Evolutionary conservation across 2,329 filamentous ascomycete species (phyloP).

Genomic region (Chrysosporium queenslandicum): DNA sequence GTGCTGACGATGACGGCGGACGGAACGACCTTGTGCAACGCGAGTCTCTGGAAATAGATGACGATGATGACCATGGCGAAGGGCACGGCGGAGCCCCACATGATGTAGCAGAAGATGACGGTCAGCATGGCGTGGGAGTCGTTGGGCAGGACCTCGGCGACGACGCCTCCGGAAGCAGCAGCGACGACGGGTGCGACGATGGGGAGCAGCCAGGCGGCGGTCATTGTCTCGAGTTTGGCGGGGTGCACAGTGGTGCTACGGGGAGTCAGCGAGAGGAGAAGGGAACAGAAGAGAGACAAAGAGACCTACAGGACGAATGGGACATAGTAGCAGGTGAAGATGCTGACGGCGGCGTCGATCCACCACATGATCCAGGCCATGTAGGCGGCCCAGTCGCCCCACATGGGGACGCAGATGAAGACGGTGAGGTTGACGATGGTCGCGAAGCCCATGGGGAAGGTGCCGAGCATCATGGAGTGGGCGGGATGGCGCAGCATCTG

Average conservation of each 20-base stretch:
- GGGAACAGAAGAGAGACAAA: background rate
- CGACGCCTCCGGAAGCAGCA: conserved; percentile 52
- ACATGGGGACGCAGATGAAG: conserved; percentile 46
- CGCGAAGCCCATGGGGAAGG: conserved; percentile 55
- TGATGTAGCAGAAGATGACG: conserved; percentile 54
- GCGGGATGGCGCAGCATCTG: conserved; percentile 55
- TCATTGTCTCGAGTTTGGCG: conserved; percentile 46
- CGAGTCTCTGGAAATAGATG: conserved; percentile 60
- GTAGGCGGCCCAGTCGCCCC: conserved; percentile 44
- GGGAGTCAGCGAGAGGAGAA: background rate
- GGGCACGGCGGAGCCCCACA: conserved; percentile 56
- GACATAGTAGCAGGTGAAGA: conserved; percentile 35
- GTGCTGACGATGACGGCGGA: conserved; percentile 58
- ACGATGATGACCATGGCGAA: conserved; percentile 54
- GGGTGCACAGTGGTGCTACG: conserved; percentile 15
- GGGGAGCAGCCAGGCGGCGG: conserved; percentile 55
- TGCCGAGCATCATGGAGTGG: conserved; percentile 56
- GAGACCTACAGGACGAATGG: conserved; percentile 48
- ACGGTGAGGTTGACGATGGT: conserved; percentile 56
- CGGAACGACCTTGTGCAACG: conserved; percentile 55
- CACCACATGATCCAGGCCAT: conserved; percentile 44
- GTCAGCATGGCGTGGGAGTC: conserved; percentile 50
- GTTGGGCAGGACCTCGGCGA: conserved; percentile 51
- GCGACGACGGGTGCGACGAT: conserved; percentile 59
- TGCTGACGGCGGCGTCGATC: conserved; percentile 38